Base-by-base conservation (phyloP, 1,139 yeast species). In the Oligophagozyma castellii region DNA sequence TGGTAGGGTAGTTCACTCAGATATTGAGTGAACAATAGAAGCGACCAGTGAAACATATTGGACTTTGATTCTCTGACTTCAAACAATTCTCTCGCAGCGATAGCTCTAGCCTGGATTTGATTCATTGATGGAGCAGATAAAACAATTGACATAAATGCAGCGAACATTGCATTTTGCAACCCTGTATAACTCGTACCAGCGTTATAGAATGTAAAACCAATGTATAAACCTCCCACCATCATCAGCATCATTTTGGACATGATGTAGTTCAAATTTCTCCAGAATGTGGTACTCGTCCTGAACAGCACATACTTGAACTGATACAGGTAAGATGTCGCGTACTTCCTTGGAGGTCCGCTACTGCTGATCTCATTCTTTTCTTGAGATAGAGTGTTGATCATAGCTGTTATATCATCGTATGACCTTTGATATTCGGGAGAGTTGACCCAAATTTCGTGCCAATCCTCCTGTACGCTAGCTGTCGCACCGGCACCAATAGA, bases 41-140 rank as follows among this genome's bases (percentile, higher is more conserved):
- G 53, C 6, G 73, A 60, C 76, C 79, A 73, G 40, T 72, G 77
- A 57, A 69, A 73, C 35, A 77, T 72, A 42, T 71, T 72, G 6
- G 78, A 70, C 35, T 68, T 63, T 28, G 70, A 65, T 46, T 73
- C 83, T 49, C 81, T 62, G 11, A 68, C 71, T 51, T 73, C 79
- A 42, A 49, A 73, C 26, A 72, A 50, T 32, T 70, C 75, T 47
- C 77, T 60, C 3, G 71, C 58, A 16, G 56, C 59, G 33, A 68
- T 61, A 7, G 76, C 74, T 34, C 53, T 44, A 14, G 47, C 67
- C 39, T 64, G 68, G 18, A 57, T 58, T 43, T 64, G 60, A 19
- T 69, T 55, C 45, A 54, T 52, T 38, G 63, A 56, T n/a, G 63
- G 60, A 3, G 58, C 55, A 18, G 56, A 48, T n/a, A 51, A 23